Base-by-base conservation (phyloP, 768 basidiomycete species). In the Mycena vitilis region DNA sequence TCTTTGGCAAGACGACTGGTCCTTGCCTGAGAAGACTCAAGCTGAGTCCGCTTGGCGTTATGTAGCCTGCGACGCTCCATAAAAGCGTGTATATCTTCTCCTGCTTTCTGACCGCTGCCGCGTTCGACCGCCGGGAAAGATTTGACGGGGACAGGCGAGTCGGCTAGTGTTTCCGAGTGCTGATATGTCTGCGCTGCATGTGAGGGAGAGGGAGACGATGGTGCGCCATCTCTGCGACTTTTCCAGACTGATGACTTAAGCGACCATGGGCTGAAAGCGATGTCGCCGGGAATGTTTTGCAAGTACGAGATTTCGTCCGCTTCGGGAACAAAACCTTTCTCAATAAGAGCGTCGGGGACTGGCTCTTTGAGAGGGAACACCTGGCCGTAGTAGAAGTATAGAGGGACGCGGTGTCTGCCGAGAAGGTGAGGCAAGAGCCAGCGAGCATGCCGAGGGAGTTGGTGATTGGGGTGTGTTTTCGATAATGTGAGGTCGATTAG, bases 361-460 rank as follows among this genome's bases (percentile, higher is more conserved):
- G 49, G 65, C 23, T 66, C 59, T 34, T 58, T 52, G 51, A 56
- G 36, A 42, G 69, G 69, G 48, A 70, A 54, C 4, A n/a, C 36
- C 20, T 30, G 22, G 16, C 69, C 69, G 36, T 65, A 70, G 52
- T 11, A 62, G 45, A 70, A 66, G 38, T 66, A 70, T 38, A 70
- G 65, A 20, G 69, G 69, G 47, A 70, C 69, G 13, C 65, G 54
- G 49, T 70, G 51, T 40, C 34, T 59, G 9, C 61, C 61, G 9
- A 70, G 48, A 40, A 70, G 61, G 52, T 62, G 30, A 13, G 64
- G 60, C 6, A 66, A 36, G 54, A 70, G 60, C 69, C 69, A 70
- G 61, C 44, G 22, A 58, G 30, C 40, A 25, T 71, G 60, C n/a
- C 65, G 51, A 45, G 65, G 65, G 56, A 67, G 56, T 2, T 25